Evolutionary conservation across 768 basidiomycete species (phyloP).

Genomic region (Pleurotus citrinopileatus): DNA sequence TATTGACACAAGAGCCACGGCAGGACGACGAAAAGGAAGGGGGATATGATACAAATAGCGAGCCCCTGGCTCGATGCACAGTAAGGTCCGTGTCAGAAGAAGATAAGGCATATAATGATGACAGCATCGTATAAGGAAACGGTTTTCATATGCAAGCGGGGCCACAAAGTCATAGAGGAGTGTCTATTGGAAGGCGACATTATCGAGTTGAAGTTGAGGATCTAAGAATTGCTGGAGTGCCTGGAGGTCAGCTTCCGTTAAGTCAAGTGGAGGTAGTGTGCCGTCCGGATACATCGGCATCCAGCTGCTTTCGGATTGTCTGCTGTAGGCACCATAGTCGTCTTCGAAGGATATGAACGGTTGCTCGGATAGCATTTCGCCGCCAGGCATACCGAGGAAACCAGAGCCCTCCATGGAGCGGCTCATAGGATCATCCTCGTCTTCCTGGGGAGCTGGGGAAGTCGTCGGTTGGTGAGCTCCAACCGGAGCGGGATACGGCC

Average conservation of each 20-base stretch:
- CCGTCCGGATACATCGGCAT: constrained; percentile 2
- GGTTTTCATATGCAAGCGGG: not conserved
- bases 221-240: not conserved
- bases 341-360: constrained; percentile 28
- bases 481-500: constrained; percentile 4
- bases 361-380: constrained; percentile 35
- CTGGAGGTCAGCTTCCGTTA: not conserved
- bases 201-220: not conserved
- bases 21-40: no score
- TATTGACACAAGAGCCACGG: no score
- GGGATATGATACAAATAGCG: no score
- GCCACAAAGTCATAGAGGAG: not conserved
- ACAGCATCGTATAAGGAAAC: not conserved
- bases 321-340: not conserved
- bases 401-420: constrained; percentile 1
- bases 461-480: constrained; percentile 1
- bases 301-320: not conserved
- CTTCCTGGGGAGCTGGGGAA: not conserved
- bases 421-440: constrained; percentile 6
- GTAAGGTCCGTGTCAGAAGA: not conserved
- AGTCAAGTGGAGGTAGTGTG: not conserved
- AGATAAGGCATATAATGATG: not conserved
- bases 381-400: constrained; percentile 35
- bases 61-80: no score
- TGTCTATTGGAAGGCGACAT: not conserved